These are phyloP conservation scores for Colletotrichum tabaci DNA, from an alignment of 2,329 filamentous ascomycete species.

Conservation along the genomic window DNA sequence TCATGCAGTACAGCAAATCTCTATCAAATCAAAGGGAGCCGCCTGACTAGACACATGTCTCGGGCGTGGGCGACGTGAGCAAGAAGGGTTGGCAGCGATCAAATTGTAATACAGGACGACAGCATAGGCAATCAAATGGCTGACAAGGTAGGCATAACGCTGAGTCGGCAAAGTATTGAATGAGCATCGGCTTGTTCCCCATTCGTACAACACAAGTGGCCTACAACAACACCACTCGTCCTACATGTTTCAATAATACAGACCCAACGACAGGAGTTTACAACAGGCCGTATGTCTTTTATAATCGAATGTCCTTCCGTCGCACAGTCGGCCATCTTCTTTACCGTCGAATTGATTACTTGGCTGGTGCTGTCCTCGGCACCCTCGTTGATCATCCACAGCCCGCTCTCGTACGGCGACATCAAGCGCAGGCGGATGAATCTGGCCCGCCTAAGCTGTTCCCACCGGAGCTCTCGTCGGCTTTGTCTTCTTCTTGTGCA, in stretches of 20 bases:
- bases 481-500: background rate
- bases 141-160: background rate
- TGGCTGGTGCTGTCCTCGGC: background rate
- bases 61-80: too few relatives aligned
- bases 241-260: too few relatives aligned
- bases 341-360: background rate
- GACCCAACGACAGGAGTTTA: too few relatives aligned
- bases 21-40: too few relatives aligned
- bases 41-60: too few relatives aligned
- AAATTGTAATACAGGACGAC: background rate
- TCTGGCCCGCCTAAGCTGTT: too few relatives aligned
- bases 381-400: background rate
- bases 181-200: background rate
- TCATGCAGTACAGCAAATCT: too few relatives aligned
- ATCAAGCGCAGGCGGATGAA: too few relatives aligned
- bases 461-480: background rate
- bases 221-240: slow-evolving; percentile 1
- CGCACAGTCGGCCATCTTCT: background rate
- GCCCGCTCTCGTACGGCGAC: background rate
- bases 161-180: background rate
- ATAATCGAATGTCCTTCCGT: background rate
- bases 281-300: background rate
- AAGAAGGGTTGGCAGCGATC: too few relatives aligned
- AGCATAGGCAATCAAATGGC: too few relatives aligned
- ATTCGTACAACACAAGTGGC: background rate